Conservation (phyloP, 768 basidiomycete genomes). For the Hydnum rufescens region DNA sequence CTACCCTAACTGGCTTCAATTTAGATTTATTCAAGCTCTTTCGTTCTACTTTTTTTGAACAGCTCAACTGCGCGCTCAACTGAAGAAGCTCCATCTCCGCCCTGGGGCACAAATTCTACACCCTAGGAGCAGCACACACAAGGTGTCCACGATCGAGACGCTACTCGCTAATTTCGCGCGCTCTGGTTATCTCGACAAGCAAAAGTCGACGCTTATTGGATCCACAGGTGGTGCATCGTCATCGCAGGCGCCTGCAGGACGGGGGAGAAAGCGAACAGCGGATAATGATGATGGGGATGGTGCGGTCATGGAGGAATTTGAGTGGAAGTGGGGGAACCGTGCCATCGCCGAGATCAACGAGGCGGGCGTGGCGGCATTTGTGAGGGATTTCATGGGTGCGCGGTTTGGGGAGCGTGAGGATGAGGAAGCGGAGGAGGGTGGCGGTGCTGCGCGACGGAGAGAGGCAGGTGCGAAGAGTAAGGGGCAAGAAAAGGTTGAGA, state of each 20-base stretch:
- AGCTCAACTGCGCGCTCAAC: constrained; percentile 55
- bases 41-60: constrained; percentile 1
- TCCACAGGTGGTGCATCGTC: constrained; percentile 3
- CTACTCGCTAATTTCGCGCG: constrained; percentile 44
- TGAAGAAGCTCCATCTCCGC: constrained; percentile 50
- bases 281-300: constrained; percentile 14
- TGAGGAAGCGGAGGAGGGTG: constrained; percentile 5
- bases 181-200: constrained; percentile 63
- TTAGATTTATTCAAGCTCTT: not conserved
- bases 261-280: constrained; percentile 4
- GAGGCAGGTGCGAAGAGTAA: not conserved
- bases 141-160: constrained; percentile 31
- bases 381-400: constrained; percentile 58
- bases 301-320: constrained; percentile 27
- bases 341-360: constrained; percentile 75
- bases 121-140: constrained; percentile 24
- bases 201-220: constrained; percentile 1
- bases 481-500: constrained; percentile 2
- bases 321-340: constrained; percentile 77
- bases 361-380: constrained; percentile 46
- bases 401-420: not conserved
- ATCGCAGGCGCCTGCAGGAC: constrained; percentile 21
- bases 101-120: constrained; percentile 27
- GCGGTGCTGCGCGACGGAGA: not conserved
- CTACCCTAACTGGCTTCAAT: constrained; percentile 1